Evolutionary conservation across 768 basidiomycete genomes (phyloP), one percentile per base, ranked within the genome.

Genomic region (Mycena kentingensis): DNA sequence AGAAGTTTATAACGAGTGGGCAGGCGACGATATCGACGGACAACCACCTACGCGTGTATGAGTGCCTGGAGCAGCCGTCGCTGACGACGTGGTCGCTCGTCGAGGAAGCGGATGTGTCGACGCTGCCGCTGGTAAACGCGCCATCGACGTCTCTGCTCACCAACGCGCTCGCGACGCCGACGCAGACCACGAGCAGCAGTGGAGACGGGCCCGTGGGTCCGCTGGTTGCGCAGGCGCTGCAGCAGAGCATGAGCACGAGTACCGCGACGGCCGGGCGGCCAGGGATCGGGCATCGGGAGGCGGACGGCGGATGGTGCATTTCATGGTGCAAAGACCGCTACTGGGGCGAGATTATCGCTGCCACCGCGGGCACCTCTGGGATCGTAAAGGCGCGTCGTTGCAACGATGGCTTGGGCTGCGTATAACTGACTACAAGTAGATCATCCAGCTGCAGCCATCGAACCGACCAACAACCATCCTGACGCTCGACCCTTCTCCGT

Each of bases 321-420:
- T 88, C 88, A 7, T 99, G 95, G 94, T 98, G 95, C 70, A 92
- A 93, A 64, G 97, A 98, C 62, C 79, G 81, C 54, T 97, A 94
- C 69, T 97, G 94, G 94, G 96, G 96, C 2, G 90, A 94, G 65
- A 64, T 96, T 18, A 75, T 98, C 43, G 93, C 93, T 8, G 85
- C 84, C 0, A 82, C 84, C 2, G 81, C 81, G 48, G 94, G 93
- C 1, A 77, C 81, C 2, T 81, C 75, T 52, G 89, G 90, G 0
- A 69, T 83, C 19, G 74, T 98, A 38, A 93, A 96, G 68, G 93
- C 94, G 36, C 48, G 76, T 54, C 15, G 22, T 32, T n/a, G n/a
- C n/a, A n/a, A n/a, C n/a, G n/a, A n/a, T n/a, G n/a, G n/a, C n/a
- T n/a, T n/a, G n/a, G n/a, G n/a, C n/a, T n/a, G n/a, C n/a, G n/a